Evolutionary conservation across 2,329 filamentous ascomycete genomes (phyloP).

Genomic region (Botryosphaeria agaves): DNA sequence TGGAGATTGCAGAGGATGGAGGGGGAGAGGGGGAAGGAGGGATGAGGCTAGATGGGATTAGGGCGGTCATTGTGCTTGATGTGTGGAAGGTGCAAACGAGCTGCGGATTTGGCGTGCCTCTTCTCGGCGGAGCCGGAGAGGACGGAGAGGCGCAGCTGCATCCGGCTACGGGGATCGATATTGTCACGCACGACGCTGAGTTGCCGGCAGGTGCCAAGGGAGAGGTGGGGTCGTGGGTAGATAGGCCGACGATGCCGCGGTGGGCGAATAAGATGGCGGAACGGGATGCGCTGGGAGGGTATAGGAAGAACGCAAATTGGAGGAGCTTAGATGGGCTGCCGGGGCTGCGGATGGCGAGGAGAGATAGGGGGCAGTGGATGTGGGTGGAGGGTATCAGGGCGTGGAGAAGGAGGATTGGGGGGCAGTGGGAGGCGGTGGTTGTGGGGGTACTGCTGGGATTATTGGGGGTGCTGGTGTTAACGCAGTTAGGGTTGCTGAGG

Average conservation of each 20-base stretch:
- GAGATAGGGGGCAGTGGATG: conserved; percentile 30
- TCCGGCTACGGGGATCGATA: too few species aligned
- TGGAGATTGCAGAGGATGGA: conserved; percentile 29
- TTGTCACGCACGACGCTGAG: conserved; percentile 17
- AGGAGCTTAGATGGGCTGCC: conserved; percentile 41
- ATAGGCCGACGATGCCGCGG: conserved; percentile 37
- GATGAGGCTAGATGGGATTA: conserved; percentile 26
- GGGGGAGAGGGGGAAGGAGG: conserved; percentile 11
- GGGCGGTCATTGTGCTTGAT: conserved; percentile 43
- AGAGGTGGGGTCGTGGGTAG: conserved; percentile 23
- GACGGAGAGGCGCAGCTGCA: too few species aligned
- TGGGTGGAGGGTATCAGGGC: conserved; percentile 21
- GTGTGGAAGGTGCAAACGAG: conserved; percentile 49
- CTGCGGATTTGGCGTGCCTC: conserved; percentile 48
- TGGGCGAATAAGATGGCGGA: conserved; percentile 33
- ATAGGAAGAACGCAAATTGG: conserved; percentile 38
- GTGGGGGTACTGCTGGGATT: conserved; percentile 7
- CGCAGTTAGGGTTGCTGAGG: not conserved
- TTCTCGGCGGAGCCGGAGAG: conserved; percentile 24
- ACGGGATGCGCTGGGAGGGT: conserved; percentile 33
- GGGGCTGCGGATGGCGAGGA: conserved; percentile 36
- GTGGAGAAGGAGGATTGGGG: conserved; percentile 4
- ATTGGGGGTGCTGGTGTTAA: conserved; percentile 3
- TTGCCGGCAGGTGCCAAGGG: conserved; percentile 5
- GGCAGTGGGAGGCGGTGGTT: conserved; percentile 10